Evolutionary conservation across 2,329 filamentous ascomycete species (phyloP).

Genomic region (Diaporthe caulivora): DNA sequence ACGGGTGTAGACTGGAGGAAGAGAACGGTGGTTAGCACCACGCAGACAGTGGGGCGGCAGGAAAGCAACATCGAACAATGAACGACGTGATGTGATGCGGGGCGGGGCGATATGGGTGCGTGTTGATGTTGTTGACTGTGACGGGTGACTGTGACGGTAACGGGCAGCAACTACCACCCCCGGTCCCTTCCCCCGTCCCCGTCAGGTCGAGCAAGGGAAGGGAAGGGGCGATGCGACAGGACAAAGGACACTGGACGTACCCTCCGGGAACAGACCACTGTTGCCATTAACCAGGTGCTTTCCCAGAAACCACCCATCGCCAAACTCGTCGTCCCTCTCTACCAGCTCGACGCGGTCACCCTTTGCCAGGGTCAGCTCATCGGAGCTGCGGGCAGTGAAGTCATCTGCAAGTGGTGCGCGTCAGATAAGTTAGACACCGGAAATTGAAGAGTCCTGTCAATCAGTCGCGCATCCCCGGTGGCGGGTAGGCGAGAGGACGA

Average conservation of each 20-base stretch:
- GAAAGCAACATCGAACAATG: constrained; percentile 26
- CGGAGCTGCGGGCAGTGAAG: constrained; percentile 89
- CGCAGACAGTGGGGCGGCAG: not conserved
- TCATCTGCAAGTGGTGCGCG: constrained; percentile 72
- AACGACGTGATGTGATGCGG: not conserved
- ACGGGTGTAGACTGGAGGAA: constrained; percentile 69
- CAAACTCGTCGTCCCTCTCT: constrained; percentile 89
- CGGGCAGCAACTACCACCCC: not conserved
- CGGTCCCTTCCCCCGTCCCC: not conserved
- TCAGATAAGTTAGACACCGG: constrained; percentile 34
- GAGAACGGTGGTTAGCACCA: constrained; percentile 23
- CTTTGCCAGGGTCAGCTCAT: constrained; percentile 90
- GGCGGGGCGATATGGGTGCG: not conserved
- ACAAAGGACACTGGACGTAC: constrained; percentile 58
- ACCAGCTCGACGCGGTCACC: constrained; percentile 87
- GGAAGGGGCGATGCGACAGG: constrained; percentile 22
- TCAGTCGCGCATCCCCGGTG: constrained; percentile 20
- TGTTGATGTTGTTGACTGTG: not conserved
- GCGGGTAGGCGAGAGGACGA: constrained; percentile 8
- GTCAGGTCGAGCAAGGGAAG: constrained; percentile 1
- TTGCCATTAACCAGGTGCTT: constrained; percentile 79
- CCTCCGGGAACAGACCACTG: constrained; percentile 86
- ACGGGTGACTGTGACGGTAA: too few species aligned
- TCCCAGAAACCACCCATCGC: constrained; percentile 87
- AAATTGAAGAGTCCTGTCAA: constrained; percentile 34